A percentile compares a stretch with the other conserved stretches of the same genome.
These are phyloP conservation scores for Lentinula aciculospora DNA, from an alignment of 768 basidiomycete genomes.

Conservation along the genomic window DNA sequence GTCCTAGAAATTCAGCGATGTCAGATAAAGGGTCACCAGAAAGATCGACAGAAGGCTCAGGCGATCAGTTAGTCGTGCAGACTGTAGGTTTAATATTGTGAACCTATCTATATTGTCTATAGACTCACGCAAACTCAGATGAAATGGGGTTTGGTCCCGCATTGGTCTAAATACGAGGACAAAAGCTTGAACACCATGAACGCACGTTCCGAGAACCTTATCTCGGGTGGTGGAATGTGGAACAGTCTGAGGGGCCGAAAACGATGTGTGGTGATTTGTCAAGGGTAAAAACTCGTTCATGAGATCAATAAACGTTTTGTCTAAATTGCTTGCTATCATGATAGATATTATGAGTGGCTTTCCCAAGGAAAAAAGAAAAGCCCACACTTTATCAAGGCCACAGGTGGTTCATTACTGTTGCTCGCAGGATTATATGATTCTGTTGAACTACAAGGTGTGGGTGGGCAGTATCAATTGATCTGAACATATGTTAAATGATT, in stretches of 20 bases:
- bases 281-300: slow-evolving; percentile 47
- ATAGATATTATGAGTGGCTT: slow-evolving; percentile 93
- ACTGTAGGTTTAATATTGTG: slow-evolving; percentile 22
- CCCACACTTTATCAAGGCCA: slow-evolving; percentile 55
- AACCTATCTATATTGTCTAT: no score
- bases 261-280: slow-evolving; percentile 78
- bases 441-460: slow-evolving; percentile 57
- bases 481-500: not conserved
- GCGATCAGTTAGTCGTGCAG: slow-evolving; percentile 47
- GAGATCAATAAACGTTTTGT: not conserved
- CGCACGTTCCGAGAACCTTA: slow-evolving; percentile 78
- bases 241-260: slow-evolving; percentile 72
- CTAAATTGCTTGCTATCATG: not conserved
- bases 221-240: slow-evolving; percentile 82
- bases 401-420: slow-evolving; percentile 63
- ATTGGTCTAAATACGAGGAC: slow-evolving; percentile 75
- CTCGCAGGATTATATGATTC: slow-evolving; percentile 87
- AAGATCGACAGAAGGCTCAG: not conserved
- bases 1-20: slow-evolving; percentile 7
- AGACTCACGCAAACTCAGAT: slow-evolving; percentile 27
- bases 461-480: not conserved
- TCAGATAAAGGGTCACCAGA: not conserved
- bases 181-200: slow-evolving; percentile 81
- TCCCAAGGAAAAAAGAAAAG: slow-evolving; percentile 58
- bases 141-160: slow-evolving; percentile 88